A percentile compares a stretch with the other conserved stretches of the same genome.
phyloP scores from a whole-genome alignment of 306 rosid genomes.

The Malus domestica region ASM211411v1 NC_041796.1:10189001-10189500 shows the following conservation, averaged over 20 bases:
- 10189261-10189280: neutral
- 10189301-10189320: neutral
- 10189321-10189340: no score
- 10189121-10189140: neutral
- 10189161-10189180: no score
- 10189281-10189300: neutral
- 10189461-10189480: no score
- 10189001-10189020: neutral
- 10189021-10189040: conserved; percentile 3
- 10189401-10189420: no score
- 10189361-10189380: no score
- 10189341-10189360: no score
- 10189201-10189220: neutral
- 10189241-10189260: neutral
- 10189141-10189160: no score
- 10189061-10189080: neutral
- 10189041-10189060: neutral
- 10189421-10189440: no score
- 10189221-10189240: conserved; percentile 1
- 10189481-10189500: no score
- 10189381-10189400: no score
- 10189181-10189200: neutral
- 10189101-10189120: neutral
- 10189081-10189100: neutral
- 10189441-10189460: no score